Conservation (phyloP, 2,329 filamentous ascomycete genomes). For the Epichloe amarillans region DNA sequence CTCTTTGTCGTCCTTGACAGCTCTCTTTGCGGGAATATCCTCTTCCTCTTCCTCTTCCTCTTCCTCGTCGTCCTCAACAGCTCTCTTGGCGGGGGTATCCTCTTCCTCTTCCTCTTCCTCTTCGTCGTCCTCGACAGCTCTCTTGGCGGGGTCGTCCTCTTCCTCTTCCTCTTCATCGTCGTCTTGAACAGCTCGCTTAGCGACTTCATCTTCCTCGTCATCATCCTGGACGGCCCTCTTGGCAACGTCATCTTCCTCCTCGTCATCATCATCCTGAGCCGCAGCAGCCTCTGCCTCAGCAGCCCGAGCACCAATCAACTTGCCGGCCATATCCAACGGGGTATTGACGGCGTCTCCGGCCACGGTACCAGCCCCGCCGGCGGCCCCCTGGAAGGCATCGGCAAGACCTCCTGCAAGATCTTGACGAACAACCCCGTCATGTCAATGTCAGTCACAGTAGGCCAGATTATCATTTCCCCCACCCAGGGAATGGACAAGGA, state of each 20-base stretch:
- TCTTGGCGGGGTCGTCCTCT: neutral
- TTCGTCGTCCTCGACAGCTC: neutral
- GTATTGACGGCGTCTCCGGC: neutral
- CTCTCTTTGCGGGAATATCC: neutral
- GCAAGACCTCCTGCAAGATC: neutral
- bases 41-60: neutral
- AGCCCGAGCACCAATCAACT: neutral
- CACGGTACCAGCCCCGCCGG: neutral
- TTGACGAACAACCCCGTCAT: neutral
- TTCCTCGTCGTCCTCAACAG: neutral
- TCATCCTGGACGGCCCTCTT: too few relatives aligned
- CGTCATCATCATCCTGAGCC: neutral
- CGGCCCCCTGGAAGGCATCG: neutral
- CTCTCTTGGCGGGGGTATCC: neutral
- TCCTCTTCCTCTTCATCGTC: neutral
- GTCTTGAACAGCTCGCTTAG: neutral
- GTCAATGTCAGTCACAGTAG: too few relatives aligned
- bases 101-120: neutral
- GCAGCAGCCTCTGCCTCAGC: neutral
- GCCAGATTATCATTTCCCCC: too few relatives aligned
- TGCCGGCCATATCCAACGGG: neutral
- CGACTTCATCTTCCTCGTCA: neutral
- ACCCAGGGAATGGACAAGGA: too few relatives aligned
- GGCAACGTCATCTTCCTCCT: neutral
- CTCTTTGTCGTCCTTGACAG: neutral